A percentile compares a stretch with the other conserved stretches of the same genome.
Conservation (phyloP, 495 filamentous ascomycete genomes). For the Penicillium taxi region DNA sequence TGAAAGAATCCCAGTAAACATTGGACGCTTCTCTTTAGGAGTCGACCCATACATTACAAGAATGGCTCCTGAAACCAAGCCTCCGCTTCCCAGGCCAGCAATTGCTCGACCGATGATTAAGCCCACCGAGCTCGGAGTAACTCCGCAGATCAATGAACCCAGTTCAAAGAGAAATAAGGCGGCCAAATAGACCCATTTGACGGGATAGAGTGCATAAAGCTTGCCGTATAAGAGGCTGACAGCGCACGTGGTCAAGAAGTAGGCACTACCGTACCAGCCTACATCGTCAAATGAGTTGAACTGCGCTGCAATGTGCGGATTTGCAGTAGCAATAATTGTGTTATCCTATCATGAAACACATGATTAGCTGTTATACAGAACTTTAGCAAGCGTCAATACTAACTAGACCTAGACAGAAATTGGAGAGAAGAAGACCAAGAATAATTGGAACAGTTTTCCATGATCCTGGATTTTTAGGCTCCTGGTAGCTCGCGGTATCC, state of each 20-base stretch:
- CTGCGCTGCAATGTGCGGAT: slow-evolving; percentile 18
- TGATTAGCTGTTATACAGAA: no score
- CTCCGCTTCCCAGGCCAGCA: slow-evolving; percentile 63
- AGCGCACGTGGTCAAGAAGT: slow-evolving; percentile 38
- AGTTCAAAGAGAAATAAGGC: slow-evolving; percentile 52
- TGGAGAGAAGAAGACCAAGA: no score
- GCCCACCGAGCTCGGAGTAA: slow-evolving; percentile 55
- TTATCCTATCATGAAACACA: no score
- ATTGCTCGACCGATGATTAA: slow-evolving; percentile 72
- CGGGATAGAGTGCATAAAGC: slow-evolving; percentile 37
- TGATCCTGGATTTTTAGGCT: no score
- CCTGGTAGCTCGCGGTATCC: no score
- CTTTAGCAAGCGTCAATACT: no score
- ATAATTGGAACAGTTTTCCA: no score
- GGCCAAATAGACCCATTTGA: slow-evolving; percentile 29
- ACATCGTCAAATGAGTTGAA: slow-evolving; percentile 27
- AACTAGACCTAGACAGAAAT: no score
- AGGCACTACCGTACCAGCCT: slow-evolving; percentile 46
- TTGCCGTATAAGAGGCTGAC: slow-evolving; percentile 33
- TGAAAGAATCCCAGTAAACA: slow-evolving; percentile 61
- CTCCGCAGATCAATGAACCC: slow-evolving; percentile 60
- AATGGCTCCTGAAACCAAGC: slow-evolving; percentile 33
- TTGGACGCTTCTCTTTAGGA: no score
- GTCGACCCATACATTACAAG: no score
- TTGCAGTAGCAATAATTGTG: slow-evolving; percentile 6